A percentile compares a stretch with the other conserved stretches of the same genome.
phyloP scores from a whole-genome alignment of 352 stramenopile genomes.

The Pythium oligandrum region DNA sequence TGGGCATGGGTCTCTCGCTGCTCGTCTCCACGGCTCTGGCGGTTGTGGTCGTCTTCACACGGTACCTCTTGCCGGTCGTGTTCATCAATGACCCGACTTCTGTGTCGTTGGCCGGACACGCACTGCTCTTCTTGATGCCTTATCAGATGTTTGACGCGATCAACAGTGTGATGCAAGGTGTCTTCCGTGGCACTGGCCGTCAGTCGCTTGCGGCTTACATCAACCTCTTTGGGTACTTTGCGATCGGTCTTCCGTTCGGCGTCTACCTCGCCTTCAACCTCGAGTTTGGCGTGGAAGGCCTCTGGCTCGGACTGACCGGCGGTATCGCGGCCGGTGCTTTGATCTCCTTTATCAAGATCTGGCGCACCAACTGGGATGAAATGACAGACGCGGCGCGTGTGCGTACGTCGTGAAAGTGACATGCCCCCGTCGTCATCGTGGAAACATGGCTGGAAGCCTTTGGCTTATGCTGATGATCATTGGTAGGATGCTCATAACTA shows the following conservation, averaged over 20 bases:
- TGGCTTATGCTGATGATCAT: no score
- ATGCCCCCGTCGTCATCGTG: no score
- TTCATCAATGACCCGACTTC: constrained; percentile 75
- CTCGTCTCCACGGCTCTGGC: constrained; percentile 34
- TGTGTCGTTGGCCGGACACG: constrained; percentile 33
- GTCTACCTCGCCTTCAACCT: constrained; percentile 56
- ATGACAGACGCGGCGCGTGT: constrained; percentile 53
- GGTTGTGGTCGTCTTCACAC: constrained; percentile 35
- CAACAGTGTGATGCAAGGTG: constrained; percentile 72
- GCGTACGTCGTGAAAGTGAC: constrained; percentile 31
- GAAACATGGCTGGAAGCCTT: no score
- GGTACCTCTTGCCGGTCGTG: constrained; percentile 42
- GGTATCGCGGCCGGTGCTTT: constrained; percentile 53
- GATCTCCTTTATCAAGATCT: constrained; percentile 61
- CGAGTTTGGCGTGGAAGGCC: constrained; percentile 56
- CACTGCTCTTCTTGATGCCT: constrained; percentile 57
- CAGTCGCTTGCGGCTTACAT: constrained; percentile 50
- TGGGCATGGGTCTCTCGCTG: constrained; percentile 62
- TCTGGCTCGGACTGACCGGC: constrained; percentile 61
- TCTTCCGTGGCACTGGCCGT: constrained; percentile 61
- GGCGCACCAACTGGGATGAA: constrained; percentile 43
- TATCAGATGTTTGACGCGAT: constrained; percentile 66
- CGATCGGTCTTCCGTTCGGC: constrained; percentile 58
- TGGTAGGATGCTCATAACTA: no score
- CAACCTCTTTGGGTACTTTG: constrained; percentile 70